Percentiles rank a stretch among this genome's conserved stretches.
Evolutionary conservation across 164 flowering plant species (phyloP).

Genomic region (Piper longum): DNA sequence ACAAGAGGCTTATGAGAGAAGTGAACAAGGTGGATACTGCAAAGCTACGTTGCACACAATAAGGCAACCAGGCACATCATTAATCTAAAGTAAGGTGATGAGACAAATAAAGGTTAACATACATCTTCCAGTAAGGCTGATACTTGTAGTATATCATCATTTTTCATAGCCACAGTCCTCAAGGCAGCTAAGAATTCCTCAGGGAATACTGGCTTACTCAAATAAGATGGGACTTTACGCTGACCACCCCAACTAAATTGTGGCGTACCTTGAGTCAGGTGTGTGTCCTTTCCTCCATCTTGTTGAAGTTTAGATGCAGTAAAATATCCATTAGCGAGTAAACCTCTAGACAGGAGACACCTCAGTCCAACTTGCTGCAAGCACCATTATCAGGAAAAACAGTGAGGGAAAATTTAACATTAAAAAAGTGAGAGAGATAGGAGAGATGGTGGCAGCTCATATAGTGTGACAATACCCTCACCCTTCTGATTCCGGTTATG

Average conservation of each 20-base stretch:
- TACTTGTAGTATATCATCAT: conserved; percentile 54
- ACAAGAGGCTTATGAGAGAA: background rate
- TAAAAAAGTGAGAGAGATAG: too few species aligned
- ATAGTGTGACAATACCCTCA: too few species aligned
- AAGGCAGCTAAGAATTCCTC: conserved; percentile 70
- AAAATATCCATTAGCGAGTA: conserved; percentile 65
- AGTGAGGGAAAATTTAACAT: background rate
- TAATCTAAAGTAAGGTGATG: background rate
- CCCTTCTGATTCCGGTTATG: too few species aligned
- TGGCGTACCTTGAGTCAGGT: conserved; percentile 4
- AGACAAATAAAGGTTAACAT: background rate
- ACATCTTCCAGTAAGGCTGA: conserved; percentile 87
- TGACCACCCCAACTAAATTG: conserved; percentile 87
- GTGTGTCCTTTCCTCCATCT: background rate
- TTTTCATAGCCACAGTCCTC: conserved; percentile 84
- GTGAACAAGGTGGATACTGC: background rate
- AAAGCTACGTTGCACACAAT: background rate
- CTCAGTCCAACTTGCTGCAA: conserved; percentile 78
- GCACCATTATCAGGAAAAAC: conserved; percentile 1
- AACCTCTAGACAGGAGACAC: conserved; percentile 66
- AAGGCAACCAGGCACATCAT: background rate
- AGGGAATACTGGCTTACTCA: conserved; percentile 67
- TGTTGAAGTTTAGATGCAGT: conserved; percentile 9
- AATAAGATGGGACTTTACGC: conserved; percentile 68
- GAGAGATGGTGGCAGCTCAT: too few species aligned